phyloP scores from a whole-genome alignment of 139 green algal species.

The Asterochloris sp. region DNA sequence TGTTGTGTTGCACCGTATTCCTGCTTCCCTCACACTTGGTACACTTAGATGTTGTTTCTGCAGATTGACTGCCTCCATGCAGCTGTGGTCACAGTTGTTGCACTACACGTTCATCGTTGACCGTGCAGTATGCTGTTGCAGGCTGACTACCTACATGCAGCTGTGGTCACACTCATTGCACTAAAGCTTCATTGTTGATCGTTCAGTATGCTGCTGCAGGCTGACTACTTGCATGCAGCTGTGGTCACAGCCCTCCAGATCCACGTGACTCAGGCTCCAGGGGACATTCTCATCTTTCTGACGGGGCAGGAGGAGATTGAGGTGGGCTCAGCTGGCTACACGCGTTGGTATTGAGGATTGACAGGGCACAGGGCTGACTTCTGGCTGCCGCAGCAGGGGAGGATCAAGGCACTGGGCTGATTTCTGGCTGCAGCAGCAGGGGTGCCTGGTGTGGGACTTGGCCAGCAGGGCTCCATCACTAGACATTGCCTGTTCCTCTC shows the following conservation, averaged over 20 bases:
- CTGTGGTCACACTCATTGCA: slow-evolving; percentile 51
- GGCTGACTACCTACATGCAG: slow-evolving; percentile 87
- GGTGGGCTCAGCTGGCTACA: background rate
- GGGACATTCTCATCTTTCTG: slow-evolving; percentile 96
- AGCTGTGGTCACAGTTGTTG: slow-evolving; percentile 59
- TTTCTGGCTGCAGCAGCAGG: no score
- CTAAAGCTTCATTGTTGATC: background rate
- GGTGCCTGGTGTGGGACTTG: no score
- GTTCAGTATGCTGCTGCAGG: slow-evolving; percentile 34
- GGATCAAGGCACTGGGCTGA: no score
- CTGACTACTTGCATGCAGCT: slow-evolving; percentile 88
- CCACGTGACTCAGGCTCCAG: slow-evolving; percentile 79
- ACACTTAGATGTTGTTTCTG: background rate
- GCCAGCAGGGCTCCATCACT: no score
- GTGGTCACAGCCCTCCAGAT: slow-evolving; percentile 79
- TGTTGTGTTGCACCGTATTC: no score
- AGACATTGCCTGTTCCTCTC: no score
- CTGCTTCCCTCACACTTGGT: no score
- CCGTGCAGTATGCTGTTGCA: slow-evolving; percentile 16
- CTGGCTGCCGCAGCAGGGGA: no score
- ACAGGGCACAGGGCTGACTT: no score
- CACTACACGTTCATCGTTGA: background rate
- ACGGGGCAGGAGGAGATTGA: slow-evolving; percentile 99
- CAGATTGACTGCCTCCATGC: slow-evolving; percentile 91
- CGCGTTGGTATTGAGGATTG: no score